Evolutionary conservation across 805 yeast species (phyloP), one percentile per base, ranked within the genome.

Genomic region (Starmerella etchellsii): DNA sequence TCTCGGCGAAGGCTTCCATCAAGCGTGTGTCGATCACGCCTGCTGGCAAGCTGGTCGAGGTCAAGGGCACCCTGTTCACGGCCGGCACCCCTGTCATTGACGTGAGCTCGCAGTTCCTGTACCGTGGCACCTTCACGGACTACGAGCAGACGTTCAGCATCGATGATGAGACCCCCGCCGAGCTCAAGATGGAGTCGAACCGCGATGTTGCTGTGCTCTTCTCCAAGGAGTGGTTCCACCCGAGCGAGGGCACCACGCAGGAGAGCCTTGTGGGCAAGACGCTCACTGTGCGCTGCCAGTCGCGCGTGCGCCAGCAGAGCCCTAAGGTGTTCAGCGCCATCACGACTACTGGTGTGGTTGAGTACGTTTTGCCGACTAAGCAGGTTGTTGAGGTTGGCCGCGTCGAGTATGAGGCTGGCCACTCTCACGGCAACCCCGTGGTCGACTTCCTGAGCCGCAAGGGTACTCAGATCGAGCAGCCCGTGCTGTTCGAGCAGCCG

Each of bases 181-280:
- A 87, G 66, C 68, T 91, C 47, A 60, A 71, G 28, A 68, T 91
- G 58, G 69, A 70, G 47, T 64, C 88, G 37, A 69, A 82, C 34
- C 85, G 83, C 69, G 97, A 91, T 58, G 78, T 85, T 54, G 95
- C 98, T 37, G 84, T 91, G 44, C 72, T 91, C 63, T 74, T 75
- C 57, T 83, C 97, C 21, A 91, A 91, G 71, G 97, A 91, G 66
- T 91, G 99, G 98, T 88, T 93, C 76, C 84, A 83, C 58, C 70
- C 82, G 54, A 67, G 69, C 54, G 74, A 72, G 45, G 52, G 57
- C 25, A 38, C 45, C 29, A 76, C 72, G 35, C 74, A 71, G 35
- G 66, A 75, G 52, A 85, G 82, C 48, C 68, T 91, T 55, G 69
- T 82, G 54, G 74, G 77, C 58, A 75, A 85, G 68, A 76, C 81